phyloP scores from a whole-genome alignment of 2,329 filamentous ascomycete genomes.

The Calonectria henricotiae region DNA sequence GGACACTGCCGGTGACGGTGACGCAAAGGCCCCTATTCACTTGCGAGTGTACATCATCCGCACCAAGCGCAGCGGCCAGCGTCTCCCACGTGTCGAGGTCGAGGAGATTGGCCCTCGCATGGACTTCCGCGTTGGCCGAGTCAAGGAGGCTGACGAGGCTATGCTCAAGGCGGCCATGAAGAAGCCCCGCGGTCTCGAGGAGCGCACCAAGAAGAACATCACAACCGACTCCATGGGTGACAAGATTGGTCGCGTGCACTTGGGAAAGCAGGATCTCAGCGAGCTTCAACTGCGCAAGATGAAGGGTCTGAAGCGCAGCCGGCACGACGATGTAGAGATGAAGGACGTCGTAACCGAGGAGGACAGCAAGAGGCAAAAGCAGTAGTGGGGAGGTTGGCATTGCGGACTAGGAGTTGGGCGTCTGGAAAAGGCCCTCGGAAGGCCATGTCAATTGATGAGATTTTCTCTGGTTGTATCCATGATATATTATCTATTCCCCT shows the following conservation, averaged over 20 bases:
- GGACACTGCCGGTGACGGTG: conserved; percentile 67
- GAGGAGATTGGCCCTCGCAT: conserved; percentile 97
- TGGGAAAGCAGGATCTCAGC: conserved; percentile 90
- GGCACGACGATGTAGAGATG: conserved; percentile 71
- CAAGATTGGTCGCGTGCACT: conserved; percentile 94
- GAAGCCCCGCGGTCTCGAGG: conserved; percentile 83
- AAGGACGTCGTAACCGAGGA: conserved; percentile 62
- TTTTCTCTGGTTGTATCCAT: conserved; percentile 41
- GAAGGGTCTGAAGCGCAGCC: conserved; percentile 94
- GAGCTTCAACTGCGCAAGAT: conserved; percentile 97
- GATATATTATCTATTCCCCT: conserved; percentile 26
- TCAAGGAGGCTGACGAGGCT: conserved; percentile 83
- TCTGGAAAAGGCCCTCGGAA: conserved; percentile 53
- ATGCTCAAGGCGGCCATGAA: conserved; percentile 93
- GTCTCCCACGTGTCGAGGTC: conserved; percentile 90
- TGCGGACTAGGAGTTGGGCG: conserved; percentile 54
- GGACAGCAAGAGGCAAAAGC: conserved; percentile 59
- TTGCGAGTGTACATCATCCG: conserved; percentile 88
- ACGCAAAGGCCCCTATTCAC: conserved; percentile 72
- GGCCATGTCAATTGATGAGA: conserved; percentile 51
- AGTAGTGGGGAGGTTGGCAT: conserved; percentile 48
- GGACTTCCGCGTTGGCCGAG: conserved; percentile 89
- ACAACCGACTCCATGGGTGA: conserved; percentile 93
- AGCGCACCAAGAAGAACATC: conserved; percentile 96
- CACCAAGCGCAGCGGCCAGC: conserved; percentile 90